Percentiles rank a stretch among this genome's conserved stretches.
phyloP scores from a whole-genome alignment of 2,329 filamentous ascomycete genomes.

The Paraconiothyrium sp. region DNA sequence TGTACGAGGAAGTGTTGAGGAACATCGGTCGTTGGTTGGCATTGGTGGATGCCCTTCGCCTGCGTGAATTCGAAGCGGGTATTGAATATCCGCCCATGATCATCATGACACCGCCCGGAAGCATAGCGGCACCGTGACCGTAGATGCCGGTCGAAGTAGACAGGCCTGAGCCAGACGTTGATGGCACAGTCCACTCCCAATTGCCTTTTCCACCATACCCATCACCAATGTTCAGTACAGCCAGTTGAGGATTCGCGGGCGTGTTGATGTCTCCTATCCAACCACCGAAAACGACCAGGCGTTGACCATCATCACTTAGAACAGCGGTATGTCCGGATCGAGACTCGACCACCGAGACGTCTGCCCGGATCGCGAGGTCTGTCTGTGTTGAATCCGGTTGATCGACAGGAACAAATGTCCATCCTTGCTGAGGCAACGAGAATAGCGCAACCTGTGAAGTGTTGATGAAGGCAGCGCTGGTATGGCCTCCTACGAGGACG shows the following conservation, averaged over 20 bases:
- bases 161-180: constrained; percentile 55
- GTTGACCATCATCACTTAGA: constrained; percentile 78
- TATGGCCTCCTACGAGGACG: constrained; percentile 86
- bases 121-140: constrained; percentile 69
- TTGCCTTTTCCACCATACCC: constrained; percentile 70
- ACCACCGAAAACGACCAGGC: constrained; percentile 83
- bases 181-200: constrained; percentile 76
- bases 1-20: constrained; percentile 69
- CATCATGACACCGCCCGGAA: constrained; percentile 70
- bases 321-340: constrained; percentile 90
- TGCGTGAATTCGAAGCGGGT: constrained; percentile 45
- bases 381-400: constrained; percentile 58
- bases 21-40: constrained; percentile 62
- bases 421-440: constrained; percentile 84
- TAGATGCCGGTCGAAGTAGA: constrained; percentile 62
- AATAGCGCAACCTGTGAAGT: constrained; percentile 92
- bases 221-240: constrained; percentile 76
- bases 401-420: constrained; percentile 80
- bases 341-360: constrained; percentile 70
- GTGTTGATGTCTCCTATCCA: constrained; percentile 87
- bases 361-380: constrained; percentile 65
- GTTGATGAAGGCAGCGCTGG: constrained; percentile 84
- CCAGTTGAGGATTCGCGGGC: constrained; percentile 83
- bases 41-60: constrained; percentile 47
- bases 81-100: constrained; percentile 68